Percentiles rank a stretch among this genome's conserved stretches.
phyloP scores from a whole-genome alignment of 2,329 filamentous ascomycete species.

The Penicillium vulpinum region DNA sequence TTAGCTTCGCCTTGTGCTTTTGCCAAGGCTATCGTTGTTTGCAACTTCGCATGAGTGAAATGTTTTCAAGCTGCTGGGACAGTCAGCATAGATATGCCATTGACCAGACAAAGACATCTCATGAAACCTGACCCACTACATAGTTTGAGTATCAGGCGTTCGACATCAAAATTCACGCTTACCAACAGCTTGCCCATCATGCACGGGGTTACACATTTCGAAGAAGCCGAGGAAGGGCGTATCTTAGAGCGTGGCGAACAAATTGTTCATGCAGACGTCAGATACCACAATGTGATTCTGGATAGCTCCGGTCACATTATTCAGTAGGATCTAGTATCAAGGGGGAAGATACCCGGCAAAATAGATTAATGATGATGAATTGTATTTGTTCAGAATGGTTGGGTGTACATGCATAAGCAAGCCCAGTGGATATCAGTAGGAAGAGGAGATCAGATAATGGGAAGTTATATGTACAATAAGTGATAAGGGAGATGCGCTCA shows the following conservation, averaged over 20 bases:
- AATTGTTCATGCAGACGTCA: neutral
- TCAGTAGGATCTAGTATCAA: too few species aligned
- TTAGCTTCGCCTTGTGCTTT: too few species aligned
- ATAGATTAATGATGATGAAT: too few species aligned
- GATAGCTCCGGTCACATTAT: too few species aligned
- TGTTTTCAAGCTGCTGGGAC: too few species aligned
- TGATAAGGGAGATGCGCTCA: slow-evolving; percentile 1
- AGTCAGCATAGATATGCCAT: neutral
- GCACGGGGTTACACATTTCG: too few species aligned
- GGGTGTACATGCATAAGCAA: neutral
- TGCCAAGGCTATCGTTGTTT: too few species aligned
- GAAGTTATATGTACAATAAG: slow-evolving; percentile 16
- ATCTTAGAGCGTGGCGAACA: too few species aligned
- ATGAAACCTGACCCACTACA: neutral
- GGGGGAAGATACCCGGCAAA: neutral
- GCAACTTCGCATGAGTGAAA: too few species aligned
- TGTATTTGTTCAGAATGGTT: neutral
- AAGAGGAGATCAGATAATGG: slow-evolving; percentile 1
- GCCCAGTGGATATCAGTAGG: slow-evolving; percentile 6
- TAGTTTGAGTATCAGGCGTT: neutral
- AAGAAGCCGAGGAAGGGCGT: too few species aligned
- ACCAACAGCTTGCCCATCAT: neutral
- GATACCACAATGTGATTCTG: neutral
- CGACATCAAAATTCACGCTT: neutral
- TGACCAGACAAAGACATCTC: neutral